Evolutionary conservation across 2,329 filamentous ascomycete species (phyloP).

Genomic region (Fusarium decemcellulare): DNA sequence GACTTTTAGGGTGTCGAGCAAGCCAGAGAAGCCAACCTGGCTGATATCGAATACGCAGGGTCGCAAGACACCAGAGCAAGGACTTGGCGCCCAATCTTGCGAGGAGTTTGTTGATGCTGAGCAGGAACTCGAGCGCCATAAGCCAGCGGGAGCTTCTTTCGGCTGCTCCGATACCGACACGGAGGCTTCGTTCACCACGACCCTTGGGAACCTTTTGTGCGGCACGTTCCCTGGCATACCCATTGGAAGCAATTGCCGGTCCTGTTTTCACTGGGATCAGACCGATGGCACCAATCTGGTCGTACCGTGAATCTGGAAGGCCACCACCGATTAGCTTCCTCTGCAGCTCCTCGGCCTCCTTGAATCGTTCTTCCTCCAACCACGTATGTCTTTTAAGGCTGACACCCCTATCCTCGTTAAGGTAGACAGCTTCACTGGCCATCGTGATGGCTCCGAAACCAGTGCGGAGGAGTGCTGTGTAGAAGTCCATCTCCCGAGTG

Average conservation of each 20-base stretch:
- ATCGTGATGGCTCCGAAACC: conserved; percentile 93
- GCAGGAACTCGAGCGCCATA: conserved; percentile 81
- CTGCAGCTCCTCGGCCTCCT: conserved; percentile 77
- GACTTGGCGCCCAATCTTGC: conserved; percentile 51
- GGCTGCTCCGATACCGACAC: conserved; percentile 82
- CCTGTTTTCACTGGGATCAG: conserved; percentile 68
- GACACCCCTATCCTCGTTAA: conserved; percentile 89
- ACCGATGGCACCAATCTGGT: conserved; percentile 68
- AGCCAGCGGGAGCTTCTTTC: conserved; percentile 86
- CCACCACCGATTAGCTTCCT: conserved; percentile 65
- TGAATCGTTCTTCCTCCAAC: conserved; percentile 89
- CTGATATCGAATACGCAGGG: conserved; percentile 58
- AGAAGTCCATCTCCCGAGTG: conserved; percentile 93
- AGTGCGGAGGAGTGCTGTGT: conserved; percentile 87
- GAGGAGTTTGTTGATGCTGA: conserved; percentile 73
- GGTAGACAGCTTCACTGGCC: conserved; percentile 94
- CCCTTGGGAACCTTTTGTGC: conserved; percentile 69
- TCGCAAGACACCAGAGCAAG: conserved; percentile 69
- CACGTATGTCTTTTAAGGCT: conserved; percentile 85
- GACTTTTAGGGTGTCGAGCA: conserved; percentile 58
- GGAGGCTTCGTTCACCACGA: conserved; percentile 61
- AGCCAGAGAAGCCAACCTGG: conserved; percentile 70
- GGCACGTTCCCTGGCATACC: conserved; percentile 80
- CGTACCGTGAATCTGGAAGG: conserved; percentile 63
- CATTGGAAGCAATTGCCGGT: conserved; percentile 61